Conservation (phyloP, 2,329 filamentous ascomycete genomes). For the Penicillium olsonii region DNA sequence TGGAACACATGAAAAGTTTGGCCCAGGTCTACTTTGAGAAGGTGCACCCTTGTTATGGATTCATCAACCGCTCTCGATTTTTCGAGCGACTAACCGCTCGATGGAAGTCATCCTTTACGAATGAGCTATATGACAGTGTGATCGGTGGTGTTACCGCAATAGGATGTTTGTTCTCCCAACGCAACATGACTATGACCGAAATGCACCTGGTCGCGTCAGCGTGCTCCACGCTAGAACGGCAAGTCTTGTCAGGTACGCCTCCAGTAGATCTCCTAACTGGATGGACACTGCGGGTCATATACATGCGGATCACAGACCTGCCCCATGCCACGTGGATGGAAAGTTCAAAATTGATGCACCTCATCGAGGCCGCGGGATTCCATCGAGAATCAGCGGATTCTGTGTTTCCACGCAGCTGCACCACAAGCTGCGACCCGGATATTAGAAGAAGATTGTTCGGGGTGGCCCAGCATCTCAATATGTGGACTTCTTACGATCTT, state of each 20-base stretch:
- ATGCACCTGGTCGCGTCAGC: constrained; percentile 50
- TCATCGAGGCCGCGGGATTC: constrained; percentile 53
- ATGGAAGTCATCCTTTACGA: constrained; percentile 23
- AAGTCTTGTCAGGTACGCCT: constrained; percentile 19
- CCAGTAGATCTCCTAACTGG: constrained; percentile 30
- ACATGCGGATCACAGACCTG: constrained; percentile 54
- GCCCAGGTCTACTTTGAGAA: constrained; percentile 53
- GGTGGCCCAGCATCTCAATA: constrained; percentile 58
- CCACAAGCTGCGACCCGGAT: constrained; percentile 30
- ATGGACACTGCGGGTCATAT: constrained; percentile 55
- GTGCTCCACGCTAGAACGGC: constrained; percentile 44
- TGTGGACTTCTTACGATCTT: constrained; percentile 60
- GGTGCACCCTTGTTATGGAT: constrained; percentile 55
- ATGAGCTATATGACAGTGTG: constrained; percentile 47
- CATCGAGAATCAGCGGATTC: constrained; percentile 23
- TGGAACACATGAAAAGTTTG: constrained; percentile 48
- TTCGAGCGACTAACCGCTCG: constrained; percentile 23
- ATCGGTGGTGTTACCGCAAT: constrained; percentile 56
- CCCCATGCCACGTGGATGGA: constrained; percentile 50
- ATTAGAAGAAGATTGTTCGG: constrained; percentile 46
- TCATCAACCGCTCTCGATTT: constrained; percentile 37
- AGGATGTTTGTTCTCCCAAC: constrained; percentile 53
- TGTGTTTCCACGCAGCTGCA: constrained; percentile 11
- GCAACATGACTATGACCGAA: constrained; percentile 45
- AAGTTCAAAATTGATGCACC: constrained; percentile 43